Evolutionary conservation across 108 stramenopile species (phyloP).

Genomic region (Cyclostephanos tholiformis): DNA sequence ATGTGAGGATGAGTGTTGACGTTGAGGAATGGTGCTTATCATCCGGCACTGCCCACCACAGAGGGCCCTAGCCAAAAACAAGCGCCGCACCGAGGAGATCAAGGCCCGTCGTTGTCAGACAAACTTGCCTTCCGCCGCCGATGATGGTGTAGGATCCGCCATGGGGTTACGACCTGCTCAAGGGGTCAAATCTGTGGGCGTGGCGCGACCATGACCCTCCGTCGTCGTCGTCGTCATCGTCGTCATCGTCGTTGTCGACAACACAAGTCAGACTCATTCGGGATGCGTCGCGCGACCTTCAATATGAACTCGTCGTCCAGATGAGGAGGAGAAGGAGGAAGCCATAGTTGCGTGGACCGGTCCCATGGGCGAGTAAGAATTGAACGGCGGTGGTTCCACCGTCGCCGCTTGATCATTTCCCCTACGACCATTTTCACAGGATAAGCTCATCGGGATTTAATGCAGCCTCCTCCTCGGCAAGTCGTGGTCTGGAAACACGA

Average conservation of each 20-base stretch:
- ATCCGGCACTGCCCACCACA: conserved; percentile 44
- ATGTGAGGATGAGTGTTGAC: no score
- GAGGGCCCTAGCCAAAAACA: conserved; percentile 77
- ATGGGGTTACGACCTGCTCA: conserved; percentile 60
- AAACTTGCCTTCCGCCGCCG: conserved; percentile 27
- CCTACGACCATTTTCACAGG: no score
- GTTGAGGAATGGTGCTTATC: no score
- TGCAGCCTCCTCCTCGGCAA: no score
- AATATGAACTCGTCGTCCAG: no score
- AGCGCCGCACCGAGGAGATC: conserved; percentile 72
- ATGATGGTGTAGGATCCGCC: conserved; percentile 10
- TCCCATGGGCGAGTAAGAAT: no score
- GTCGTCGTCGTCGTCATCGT: conserved; percentile 35
- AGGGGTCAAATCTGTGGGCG: conserved; percentile 45
- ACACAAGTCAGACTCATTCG: no score
- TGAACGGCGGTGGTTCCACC: no score
- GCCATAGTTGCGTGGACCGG: no score
- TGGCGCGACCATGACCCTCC: conserved; percentile 55
- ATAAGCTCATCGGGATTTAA: background rate
- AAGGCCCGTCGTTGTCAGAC: conserved; percentile 63
- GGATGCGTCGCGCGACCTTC: conserved; percentile 51
- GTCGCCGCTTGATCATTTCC: no score
- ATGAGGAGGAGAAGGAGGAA: no score
- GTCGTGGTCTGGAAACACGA: no score
- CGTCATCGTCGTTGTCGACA: conserved; percentile 30